These are phyloP conservation scores for Nevesoporus exiguus DNA, from an alignment of 768 basidiomycete genomes.

Conservation along the genomic window DNA sequence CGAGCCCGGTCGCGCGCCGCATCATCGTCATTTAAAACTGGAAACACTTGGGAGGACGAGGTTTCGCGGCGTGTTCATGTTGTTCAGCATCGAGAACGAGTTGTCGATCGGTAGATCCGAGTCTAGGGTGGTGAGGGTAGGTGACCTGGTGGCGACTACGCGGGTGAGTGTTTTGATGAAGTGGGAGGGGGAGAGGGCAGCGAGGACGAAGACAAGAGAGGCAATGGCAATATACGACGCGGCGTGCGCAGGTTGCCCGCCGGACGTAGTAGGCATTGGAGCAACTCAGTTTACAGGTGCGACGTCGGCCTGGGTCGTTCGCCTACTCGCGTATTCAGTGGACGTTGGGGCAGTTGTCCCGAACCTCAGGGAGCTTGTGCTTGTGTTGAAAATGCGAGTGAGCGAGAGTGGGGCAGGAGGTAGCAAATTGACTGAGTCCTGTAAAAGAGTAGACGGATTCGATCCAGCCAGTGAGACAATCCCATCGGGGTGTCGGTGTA, in stretches of 20 bases:
- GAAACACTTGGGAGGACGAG: no score
- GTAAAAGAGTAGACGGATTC: slow-evolving; percentile 47
- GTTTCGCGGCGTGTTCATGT: no score
- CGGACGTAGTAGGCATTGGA: no score
- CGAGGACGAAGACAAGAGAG: background rate
- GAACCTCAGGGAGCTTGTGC: background rate
- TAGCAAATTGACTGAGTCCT: slow-evolving; percentile 51
- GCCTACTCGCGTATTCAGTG: background rate
- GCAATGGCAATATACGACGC: background rate
- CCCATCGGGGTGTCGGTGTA: slow-evolving; percentile 24
- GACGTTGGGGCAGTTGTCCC: background rate
- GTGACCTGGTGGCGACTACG: no score
- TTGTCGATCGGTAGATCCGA: no score
- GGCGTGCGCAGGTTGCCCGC: background rate
- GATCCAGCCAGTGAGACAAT: slow-evolving; percentile 57
- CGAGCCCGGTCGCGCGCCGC: no score
- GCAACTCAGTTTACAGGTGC: no score
- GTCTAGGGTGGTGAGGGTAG: no score
- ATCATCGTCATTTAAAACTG: no score
- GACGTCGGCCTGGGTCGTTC: background rate
- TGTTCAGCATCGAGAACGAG: no score
- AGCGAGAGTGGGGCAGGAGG: slow-evolving; percentile 20
- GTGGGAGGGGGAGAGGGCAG: background rate
- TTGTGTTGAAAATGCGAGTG: background rate
- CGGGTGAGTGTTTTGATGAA: no score